Evolutionary conservation across 306 rosid genomes (phyloP), one percentile per base, ranked within the genome.

Genomic region (Lathyrus tuberosus): DNA sequence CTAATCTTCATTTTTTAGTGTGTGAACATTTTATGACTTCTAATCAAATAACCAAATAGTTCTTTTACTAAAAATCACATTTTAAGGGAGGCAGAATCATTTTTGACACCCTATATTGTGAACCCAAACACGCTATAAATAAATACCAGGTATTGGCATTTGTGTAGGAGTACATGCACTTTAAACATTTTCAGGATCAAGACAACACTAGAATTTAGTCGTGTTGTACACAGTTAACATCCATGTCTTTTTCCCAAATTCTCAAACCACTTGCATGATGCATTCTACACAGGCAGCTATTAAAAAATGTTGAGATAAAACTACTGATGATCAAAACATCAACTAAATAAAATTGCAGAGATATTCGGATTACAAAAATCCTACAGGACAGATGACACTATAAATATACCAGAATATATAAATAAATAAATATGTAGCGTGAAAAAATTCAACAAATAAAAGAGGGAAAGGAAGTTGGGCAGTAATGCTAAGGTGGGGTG

Each of bases 351-450:
- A 47, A 56, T 64, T 31, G 15, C 38, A 72, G 40, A 26, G n/a
- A 49, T 78, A 71, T 40, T 58, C 38, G 10, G 37, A 17, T 48
- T 44, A 44, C 26, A 77, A 64, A 63, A 64, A 18, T 65, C 37
- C 41, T 10, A 38, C 6, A 4, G 28, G 31, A 58, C 4, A 47
- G 33, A 48, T 37, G 28, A 38, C 35, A 40, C 17, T 58, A 6
- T 6, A 52, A 58, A 67, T 16, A 26, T n/a, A 26, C 14, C 41
- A n/a, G 41, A 53, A 20, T 44, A 18, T 70, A 53, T 12, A 62
- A 28, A 10, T 10, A 44, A 18, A 0, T 24, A 24, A 24, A 24
- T 24, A 24, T 24, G 40, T 42, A 38, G 35, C 42, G 40, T 14
- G 31, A 61, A 61, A 42, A 48, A 67, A 62, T 24, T 30, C 10